Evolutionary conservation across 2,329 filamentous ascomycete genomes (phyloP), one percentile per base, ranked within the genome.

Genomic region (Hypoxylon sp.): DNA sequence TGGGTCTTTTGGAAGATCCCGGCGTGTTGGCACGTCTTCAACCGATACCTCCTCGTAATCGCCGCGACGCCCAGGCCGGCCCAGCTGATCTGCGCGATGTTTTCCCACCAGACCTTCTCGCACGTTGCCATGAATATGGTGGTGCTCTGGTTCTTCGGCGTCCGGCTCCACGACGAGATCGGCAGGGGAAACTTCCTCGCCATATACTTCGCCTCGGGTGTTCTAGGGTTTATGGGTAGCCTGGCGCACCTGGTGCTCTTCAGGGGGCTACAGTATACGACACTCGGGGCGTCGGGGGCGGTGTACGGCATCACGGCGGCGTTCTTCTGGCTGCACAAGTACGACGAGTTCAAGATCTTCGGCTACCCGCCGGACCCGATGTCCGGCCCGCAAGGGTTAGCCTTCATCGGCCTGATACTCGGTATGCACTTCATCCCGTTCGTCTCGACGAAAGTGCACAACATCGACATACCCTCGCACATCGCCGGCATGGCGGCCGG

Each of bases 171-270:
- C 73, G 86, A 91, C 60, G 87, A 91, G 65, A 76, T 91, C 21
- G 89, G 88, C 9, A 81, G 89, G 9, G 87, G 83, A 11, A 80
- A 83, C 52, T 91, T 92, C 74, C 75, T 92, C 17, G 82, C 87
- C n/a, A 75, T 90, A 26, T 91, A 88, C 72, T 62, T 89, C 26
- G 76, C 80, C 6, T 80, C 81, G 5, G 88, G 88, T 48, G 77
- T 80, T 1, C 38, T 85, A 1, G 85, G 83, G 7, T 85, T 84
- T 57, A 80, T 87, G 58, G 76, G 79, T n/a, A 85, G 83, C 40
- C 75, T 92, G 56, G 67, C 76, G 23, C 73, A 74, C 42, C 77
- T 82, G 55, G 80, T 83, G 42, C 70, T 83, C 49, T 70, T 77
- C 46, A 75, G 77, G 11, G 73, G 76, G 65, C 67, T 85, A 45